Conservation (phyloP, 768 basidiomycete species). For the Gyrodon lividus region DNA sequence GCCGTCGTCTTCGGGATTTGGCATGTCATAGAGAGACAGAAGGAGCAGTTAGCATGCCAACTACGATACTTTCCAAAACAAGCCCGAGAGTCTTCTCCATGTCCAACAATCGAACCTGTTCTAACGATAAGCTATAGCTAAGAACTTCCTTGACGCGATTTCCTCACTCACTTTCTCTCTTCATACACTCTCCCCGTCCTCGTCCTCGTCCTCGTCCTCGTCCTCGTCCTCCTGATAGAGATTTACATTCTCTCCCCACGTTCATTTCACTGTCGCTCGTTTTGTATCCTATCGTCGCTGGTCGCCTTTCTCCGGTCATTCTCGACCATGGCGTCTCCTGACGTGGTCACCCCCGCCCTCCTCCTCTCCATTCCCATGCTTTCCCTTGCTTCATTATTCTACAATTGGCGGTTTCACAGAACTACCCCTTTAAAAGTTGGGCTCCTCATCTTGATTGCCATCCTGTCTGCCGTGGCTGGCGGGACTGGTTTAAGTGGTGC, state of each 20-base stretch:
- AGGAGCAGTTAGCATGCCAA: not conserved
- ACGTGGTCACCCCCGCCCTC: conserved; percentile 26
- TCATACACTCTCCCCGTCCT: conserved; percentile 1
- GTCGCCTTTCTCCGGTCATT: conserved; percentile 3
- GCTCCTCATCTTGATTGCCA: conserved; percentile 18
- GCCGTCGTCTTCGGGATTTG: not conserved
- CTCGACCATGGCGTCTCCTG: conserved; percentile 22
- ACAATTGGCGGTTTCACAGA: conserved; percentile 8
- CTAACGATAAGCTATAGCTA: not conserved
- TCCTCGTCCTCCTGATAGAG: not conserved
- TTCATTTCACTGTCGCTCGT: conserved; percentile 18
- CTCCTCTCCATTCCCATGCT: conserved; percentile 24
- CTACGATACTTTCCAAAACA: conserved; percentile 3
- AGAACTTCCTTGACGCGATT: not conserved
- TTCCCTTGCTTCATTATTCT: conserved; percentile 13
- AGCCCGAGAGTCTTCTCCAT: not conserved
- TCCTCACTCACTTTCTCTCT: not conserved
- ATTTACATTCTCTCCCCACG: conserved; percentile 3
- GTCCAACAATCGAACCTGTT: not conserved
- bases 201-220: conserved; percentile 6
- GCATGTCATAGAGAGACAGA: not conserved
- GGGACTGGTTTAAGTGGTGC: conserved; percentile 20
- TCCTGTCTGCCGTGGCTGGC: conserved; percentile 24
- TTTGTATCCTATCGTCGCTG: not conserved
- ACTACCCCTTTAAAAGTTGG: conserved; percentile 8